Evolutionary conservation across 2,329 filamentous ascomycete genomes (phyloP), one percentile per base, ranked within the genome.

Genomic region (Akanthomyces lecanii): DNA sequence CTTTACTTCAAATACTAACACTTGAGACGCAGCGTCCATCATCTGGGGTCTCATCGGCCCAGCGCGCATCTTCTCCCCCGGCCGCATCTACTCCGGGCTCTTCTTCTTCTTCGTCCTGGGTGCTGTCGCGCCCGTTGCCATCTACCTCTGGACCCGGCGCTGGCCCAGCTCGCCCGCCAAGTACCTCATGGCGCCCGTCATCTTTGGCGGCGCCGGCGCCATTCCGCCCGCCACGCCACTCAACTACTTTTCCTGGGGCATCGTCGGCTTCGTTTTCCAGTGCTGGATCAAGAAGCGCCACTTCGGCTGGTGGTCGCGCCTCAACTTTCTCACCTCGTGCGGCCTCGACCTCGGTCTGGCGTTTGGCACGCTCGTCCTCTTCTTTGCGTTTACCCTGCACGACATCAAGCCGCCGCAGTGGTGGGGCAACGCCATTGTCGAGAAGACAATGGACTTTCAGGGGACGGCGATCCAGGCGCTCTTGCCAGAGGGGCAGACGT

Each of bases 211-310:
- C 25, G 79, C 82, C 7, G 81, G 79, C 0, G 66, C 76, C 40
- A 86, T 88, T 67, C 85, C 85, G 2, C 85, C 85, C 0, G 89
- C 89, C 3, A 89, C 88, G 0, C 88, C 89, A 0, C 82, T 91
- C 64, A 91, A 89, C 75, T 92, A 90, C 71, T 82, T 89, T 40
- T 82, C 83, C n/a, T 92, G 89, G 89, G 87, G 86, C 21, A 76
- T 89, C 62, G 86, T 91, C 3, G 89, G 89, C 36, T 86, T 85
- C 67, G 65, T 89, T 38, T 92, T 91, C 78, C 89, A 92, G 72
- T 85, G 85, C 72, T 81, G 78, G 69, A 83, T 92, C 71, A 85
- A 86, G 73, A 83, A 83, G 69, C 79, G 81, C 16, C 81, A 85
- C 72, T 85, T 85, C 65, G 81, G 77, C 33, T 92, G 89, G 89